Evolutionary conservation across 1,284 basidiomycete species (phyloP).

Genomic region (Ustilago bromivora): DNA sequence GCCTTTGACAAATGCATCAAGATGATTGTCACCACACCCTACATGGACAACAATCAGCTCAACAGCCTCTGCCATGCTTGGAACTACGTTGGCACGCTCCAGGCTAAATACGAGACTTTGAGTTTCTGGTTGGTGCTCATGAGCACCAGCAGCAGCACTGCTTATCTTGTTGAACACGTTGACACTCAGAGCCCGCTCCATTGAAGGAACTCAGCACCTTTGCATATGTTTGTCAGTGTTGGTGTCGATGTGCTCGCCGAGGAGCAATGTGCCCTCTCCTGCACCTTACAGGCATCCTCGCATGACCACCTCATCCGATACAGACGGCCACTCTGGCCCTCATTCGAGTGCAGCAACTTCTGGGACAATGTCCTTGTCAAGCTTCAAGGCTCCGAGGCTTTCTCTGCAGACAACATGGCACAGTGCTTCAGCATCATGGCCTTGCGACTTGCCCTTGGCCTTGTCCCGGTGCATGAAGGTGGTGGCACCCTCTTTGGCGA

Average conservation of each 20-base stretch:
- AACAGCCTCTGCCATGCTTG: neutral
- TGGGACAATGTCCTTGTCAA: constrained; percentile 8
- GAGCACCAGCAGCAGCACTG: neutral
- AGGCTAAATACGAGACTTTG: neutral
- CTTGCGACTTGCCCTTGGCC: constrained; percentile 7
- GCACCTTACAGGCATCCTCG: neutral
- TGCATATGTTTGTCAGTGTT: neutral
- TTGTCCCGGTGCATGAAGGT: neutral
- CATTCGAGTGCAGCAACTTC: neutral
- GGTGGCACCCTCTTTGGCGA: neutral
- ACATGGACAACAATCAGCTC: neutral
- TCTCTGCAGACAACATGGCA: neutral
- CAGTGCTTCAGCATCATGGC: constrained; percentile 16
- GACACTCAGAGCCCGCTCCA: too few relatives aligned
- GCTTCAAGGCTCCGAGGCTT: neutral
- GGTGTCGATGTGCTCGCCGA: neutral
- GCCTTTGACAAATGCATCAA: neutral
- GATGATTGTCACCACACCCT: neutral
- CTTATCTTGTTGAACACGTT: neutral
- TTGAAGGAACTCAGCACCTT: neutral
- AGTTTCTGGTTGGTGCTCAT: neutral
- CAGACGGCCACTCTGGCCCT: constrained; percentile 17
- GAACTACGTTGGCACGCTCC: neutral
- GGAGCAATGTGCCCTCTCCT: neutral
- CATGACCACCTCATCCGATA: neutral